These are phyloP conservation scores for Inga oerstediana DNA, from an alignment of 306 rosid genomes.

Conservation along the genomic window DNA sequence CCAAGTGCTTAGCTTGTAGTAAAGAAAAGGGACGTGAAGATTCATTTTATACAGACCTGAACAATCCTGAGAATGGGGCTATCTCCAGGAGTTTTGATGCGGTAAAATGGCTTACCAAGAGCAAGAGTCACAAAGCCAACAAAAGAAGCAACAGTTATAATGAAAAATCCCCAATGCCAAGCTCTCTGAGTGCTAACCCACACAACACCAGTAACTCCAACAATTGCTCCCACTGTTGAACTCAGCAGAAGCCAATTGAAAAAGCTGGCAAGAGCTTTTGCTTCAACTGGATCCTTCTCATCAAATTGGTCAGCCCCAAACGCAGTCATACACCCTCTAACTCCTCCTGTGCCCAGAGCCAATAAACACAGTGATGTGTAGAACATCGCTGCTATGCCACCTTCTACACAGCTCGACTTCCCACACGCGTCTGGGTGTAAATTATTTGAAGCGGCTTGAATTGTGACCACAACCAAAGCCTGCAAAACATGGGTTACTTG, in stretches of 20 bases:
- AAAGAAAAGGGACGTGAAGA: background rate
- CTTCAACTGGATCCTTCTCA: conserved; percentile 58
- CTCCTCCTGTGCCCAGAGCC: conserved; percentile 78
- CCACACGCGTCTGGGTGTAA: conserved; percentile 57
- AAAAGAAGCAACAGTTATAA: conserved; percentile 51
- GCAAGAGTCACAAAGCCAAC: conserved; percentile 60
- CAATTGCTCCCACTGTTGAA: conserved; percentile 56
- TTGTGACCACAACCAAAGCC: conserved; percentile 63
- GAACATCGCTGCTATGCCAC: conserved; percentile 54
- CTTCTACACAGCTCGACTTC: conserved; percentile 58
- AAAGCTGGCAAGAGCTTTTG: conserved; percentile 62
- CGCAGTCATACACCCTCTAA: conserved; percentile 71
- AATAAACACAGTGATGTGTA: conserved; percentile 56
- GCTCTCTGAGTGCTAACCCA: conserved; percentile 57
- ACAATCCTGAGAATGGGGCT: conserved; percentile 59
- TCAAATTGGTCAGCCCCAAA: conserved; percentile 91
- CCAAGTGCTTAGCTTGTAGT: background rate
- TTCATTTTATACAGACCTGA: conserved; percentile 43
- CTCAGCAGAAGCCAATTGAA: conserved; percentile 74
- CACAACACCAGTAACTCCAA: conserved; percentile 76
- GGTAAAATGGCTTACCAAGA: conserved; percentile 77
- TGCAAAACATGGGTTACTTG: conserved; percentile 6
- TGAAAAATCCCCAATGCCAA: conserved; percentile 81
- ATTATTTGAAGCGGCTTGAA: conserved; percentile 56
- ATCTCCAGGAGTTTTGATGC: conserved; percentile 53